Evolutionary conservation across 257 asterid species (phyloP), one percentile per base, ranked within the genome.

Genomic region (Plantago ovata): DNA sequence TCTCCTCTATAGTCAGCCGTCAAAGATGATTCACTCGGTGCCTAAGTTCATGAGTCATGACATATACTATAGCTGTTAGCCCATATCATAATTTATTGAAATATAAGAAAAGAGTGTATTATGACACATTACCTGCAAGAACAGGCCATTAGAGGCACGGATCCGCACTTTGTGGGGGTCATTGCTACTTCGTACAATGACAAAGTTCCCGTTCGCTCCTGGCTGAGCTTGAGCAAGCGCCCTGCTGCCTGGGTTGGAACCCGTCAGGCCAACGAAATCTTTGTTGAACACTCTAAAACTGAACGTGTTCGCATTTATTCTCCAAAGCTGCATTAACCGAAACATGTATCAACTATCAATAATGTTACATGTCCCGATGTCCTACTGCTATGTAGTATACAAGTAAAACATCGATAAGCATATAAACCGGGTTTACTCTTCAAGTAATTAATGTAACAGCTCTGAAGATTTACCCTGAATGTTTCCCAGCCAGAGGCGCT

Each of bases 401-500:
- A 28, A 6, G 36, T 28, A 28, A 28, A 28, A 28, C 36, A 28
- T 28, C 36, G 36, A 28, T 28, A 28, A 28, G 7, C 2, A 2
- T 2, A 24, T 24, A 5, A 24, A 28, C 4, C 36, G 36, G n/a
- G n/a, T n/a, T n/a, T n/a, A n/a, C n/a, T n/a, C 36, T 8, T 28
- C 36, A 28, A 3, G 3, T n/a, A 28, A 28, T 28, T 8, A 28
- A 28, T 4, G 36, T 28, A 28, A 28, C 36, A 28, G 7, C 7
- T 28, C 7, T 2, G 36, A 28, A 28, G 36, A 28, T 28, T 28
- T 76, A 83, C 95, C 5, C 52, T 70, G 55, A 89, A 84, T 20
- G 97, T 81, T 64, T 86, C 97, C 97, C 97, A 89, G 8, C 83
- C 91, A 1, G 94, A 86, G 50, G 94, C 84, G 52, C 59, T 11